Evolutionary conservation across 305 asterid species (phyloP).

Genomic region (Petunia hybrid): DNA sequence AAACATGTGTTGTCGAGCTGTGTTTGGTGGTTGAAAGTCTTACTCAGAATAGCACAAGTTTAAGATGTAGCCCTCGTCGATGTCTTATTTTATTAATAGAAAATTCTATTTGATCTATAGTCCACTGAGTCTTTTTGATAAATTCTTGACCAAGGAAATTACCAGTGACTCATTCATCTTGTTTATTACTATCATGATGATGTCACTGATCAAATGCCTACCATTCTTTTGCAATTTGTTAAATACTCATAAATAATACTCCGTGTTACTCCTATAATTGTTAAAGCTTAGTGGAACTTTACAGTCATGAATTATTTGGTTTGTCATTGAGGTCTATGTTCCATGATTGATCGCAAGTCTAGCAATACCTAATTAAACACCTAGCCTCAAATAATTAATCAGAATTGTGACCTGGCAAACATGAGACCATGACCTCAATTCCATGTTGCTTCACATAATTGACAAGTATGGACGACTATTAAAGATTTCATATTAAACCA

Average conservation of each 20-base stretch:
- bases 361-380: not conserved
- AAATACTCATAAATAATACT: no score
- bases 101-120: not conserved
- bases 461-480: not conserved
- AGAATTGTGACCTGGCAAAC: not conserved
- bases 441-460: not conserved
- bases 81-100: not conserved
- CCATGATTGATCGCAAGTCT: not conserved
- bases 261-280: no score
- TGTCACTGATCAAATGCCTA: not conserved
- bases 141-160: constrained; percentile 5
- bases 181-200: not conserved
- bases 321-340: not conserved
- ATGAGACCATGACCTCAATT: not conserved
- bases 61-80: not conserved
- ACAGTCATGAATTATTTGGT: not conserved
- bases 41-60: not conserved
- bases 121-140: not conserved
- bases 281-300: no score
- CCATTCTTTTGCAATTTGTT: not conserved
- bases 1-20: not conserved
- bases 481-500: not conserved
- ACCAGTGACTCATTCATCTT: not conserved
- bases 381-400: not conserved
- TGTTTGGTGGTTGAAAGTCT: not conserved